Evolutionary conservation across 1,139 yeast species (phyloP).

Genomic region (Taphrina sp.): DNA sequence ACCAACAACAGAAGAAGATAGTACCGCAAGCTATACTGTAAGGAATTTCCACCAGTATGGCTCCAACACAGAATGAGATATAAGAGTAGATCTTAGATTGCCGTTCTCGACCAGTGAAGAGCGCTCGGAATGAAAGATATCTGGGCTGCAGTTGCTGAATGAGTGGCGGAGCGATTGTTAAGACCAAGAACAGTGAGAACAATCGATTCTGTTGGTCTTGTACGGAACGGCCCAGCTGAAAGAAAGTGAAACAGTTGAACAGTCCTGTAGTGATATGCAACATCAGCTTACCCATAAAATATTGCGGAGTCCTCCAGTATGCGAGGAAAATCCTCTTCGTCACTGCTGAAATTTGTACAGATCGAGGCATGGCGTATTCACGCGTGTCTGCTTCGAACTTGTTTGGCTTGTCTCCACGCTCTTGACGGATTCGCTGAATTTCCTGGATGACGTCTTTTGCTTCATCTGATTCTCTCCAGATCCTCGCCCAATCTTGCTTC

Average conservation of each 20-base stretch:
- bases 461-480: conserved; percentile 63
- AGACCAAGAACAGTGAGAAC: conserved; percentile 55
- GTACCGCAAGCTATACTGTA: conserved; percentile 69
- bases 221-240: conserved; percentile 42
- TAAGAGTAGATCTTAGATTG: conserved; percentile 66
- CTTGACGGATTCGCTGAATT: conserved; percentile 34
- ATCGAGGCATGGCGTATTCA: conserved; percentile 48
- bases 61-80: conserved; percentile 59
- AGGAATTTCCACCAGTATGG: conserved; percentile 71
- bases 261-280: conserved; percentile 53
- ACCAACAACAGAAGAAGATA: conserved; percentile 68
- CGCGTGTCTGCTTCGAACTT: conserved; percentile 25
- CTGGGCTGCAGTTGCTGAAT: conserved; percentile 56
- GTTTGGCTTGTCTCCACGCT: conserved; percentile 13
- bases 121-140: conserved; percentile 60
- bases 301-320: conserved; percentile 73
- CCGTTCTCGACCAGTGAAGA: conserved; percentile 74
- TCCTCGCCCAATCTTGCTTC: conserved; percentile 61
- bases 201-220: conserved; percentile 45
- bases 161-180: conserved; percentile 54
- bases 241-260: conserved; percentile 55
- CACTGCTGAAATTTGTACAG: conserved; percentile 55
- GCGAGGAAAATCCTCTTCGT: conserved; percentile 57
- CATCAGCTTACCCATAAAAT: conserved; percentile 54
- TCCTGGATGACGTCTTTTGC: conserved; percentile 46